phyloP scores from a whole-genome alignment of 352 stramenopile genomes.

The Phytophthora idaei region DNA sequence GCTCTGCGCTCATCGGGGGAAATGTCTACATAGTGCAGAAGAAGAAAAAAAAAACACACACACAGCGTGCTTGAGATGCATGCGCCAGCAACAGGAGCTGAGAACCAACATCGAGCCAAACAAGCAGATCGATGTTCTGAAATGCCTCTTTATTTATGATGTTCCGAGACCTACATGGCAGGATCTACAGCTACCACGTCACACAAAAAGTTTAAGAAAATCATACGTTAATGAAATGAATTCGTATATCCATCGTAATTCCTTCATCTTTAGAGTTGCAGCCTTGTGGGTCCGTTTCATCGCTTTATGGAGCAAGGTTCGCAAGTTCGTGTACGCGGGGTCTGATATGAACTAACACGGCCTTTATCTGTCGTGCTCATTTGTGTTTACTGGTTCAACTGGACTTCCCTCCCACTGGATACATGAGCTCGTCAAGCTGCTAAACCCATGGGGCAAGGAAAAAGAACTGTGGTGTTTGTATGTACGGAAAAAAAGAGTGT shows the following conservation, averaged over 20 bases:
- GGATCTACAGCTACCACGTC: slow-evolving; percentile 7
- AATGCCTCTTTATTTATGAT: slow-evolving; percentile 43
- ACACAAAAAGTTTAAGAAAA: slow-evolving; percentile 17
- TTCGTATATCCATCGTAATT: background rate
- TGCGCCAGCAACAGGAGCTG: slow-evolving; percentile 7
- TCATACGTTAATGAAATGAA: slow-evolving; percentile 26
- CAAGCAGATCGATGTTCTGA: slow-evolving; percentile 2
- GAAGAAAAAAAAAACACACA: slow-evolving; percentile 15
- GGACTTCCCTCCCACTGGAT: slow-evolving; percentile 7
- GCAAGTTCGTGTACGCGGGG: background rate
- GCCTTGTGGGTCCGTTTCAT: slow-evolving; percentile 6
- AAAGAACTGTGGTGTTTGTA: background rate
- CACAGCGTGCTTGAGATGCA: slow-evolving; percentile 1
- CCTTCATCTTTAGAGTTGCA: background rate
- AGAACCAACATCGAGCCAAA: slow-evolving; percentile 1
- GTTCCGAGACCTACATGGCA: slow-evolving; percentile 21
- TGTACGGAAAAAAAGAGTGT: background rate
- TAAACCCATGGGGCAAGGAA: too few species aligned
- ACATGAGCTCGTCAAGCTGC: too few species aligned
- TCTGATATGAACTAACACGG: background rate
- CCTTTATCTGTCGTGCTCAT: background rate
- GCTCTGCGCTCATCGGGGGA: too few species aligned
- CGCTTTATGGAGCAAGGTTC: slow-evolving; percentile 1
- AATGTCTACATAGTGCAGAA: slow-evolving; percentile 5
- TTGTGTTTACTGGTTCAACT: slow-evolving; percentile 8